These are phyloP conservation scores for Suillus americanus DNA, from an alignment of 768 basidiomycete species.

Conservation along the genomic window DNA sequence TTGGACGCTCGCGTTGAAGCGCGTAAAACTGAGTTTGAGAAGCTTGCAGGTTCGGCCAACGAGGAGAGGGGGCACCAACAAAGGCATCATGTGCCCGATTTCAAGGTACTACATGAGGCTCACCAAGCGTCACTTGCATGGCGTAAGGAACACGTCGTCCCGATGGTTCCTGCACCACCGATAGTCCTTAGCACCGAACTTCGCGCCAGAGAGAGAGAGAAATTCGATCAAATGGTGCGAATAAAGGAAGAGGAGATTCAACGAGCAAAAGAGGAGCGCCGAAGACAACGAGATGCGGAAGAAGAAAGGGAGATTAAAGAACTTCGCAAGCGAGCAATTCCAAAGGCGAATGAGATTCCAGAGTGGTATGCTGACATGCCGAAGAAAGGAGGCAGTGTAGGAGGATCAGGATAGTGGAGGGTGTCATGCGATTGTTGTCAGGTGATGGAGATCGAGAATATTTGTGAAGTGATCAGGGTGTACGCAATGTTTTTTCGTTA, in stretches of 20 bases:
- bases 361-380: constrained; percentile 77
- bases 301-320: constrained; percentile 64
- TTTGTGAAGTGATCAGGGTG: constrained; percentile 5
- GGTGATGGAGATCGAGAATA: constrained; percentile 15
- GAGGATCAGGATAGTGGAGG: constrained; percentile 12
- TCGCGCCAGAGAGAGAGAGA: constrained; percentile 60
- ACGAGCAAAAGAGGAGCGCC: constrained; percentile 44
- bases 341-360: constrained; percentile 69
- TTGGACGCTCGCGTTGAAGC: constrained; percentile 48
- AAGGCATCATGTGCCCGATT: constrained; percentile 46
- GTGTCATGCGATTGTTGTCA: constrained; percentile 3
- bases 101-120: constrained; percentile 52
- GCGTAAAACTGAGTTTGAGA: constrained; percentile 39
- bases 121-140: constrained; percentile 35
- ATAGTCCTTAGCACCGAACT: constrained; percentile 52
- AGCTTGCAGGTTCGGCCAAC: constrained; percentile 5
- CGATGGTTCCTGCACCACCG: constrained; percentile 43
- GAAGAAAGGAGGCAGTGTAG: constrained; percentile 43
- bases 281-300: constrained; percentile 47
- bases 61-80: constrained; percentile 21
- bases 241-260: constrained; percentile 57
- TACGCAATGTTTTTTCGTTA: constrained; percentile 17
- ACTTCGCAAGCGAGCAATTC: constrained; percentile 60
- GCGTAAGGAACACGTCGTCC: constrained; percentile 47
- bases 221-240: constrained; percentile 58